Base-by-base conservation (phyloP, 192 early-diverging fungal genomes). In the Coemansia sp. region DNA sequence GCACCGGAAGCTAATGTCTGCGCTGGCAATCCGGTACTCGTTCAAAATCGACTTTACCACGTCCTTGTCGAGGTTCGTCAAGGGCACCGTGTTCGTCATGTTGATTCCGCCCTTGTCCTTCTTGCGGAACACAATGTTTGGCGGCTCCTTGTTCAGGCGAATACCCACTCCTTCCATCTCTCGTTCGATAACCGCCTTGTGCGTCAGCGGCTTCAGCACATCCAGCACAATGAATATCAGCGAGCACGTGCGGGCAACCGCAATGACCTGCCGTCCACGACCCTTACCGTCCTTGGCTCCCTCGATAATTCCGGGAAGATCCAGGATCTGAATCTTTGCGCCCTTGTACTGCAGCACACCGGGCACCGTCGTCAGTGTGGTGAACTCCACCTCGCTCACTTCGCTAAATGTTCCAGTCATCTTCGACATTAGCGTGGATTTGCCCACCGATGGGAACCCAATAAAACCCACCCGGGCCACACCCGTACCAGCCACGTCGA, bases 241-340 rank as follows among this genome's bases (percentile, higher is more conserved):
- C 22, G 94, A 96, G 73, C 95, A 97, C 0, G 97, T 99, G 52
- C 97, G 92, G 0, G 97, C 97, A 5, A 99, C 96, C 24, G 92
- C 91, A 83, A 96, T 94, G 66, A 96, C 94, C 84, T 96, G 93
- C 21, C 85, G 84, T 63, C 96, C 97, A 84, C 97, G 93, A 82
- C 97, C 97, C 81, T 97, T 97, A 67, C 97, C 97, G 78, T 99
- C 95, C 85, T 96, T 97, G 51, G 97, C 97, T 62, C 95, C 97
- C 82, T 97, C 94, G 55, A 97, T 96, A 81, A 98, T 96, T 56
- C 94, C 94, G 2, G 94, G 94, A 73, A 98, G 85, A 92, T 98
- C 97, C 37, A 98, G 88, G 75, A 98, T 94, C 85, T 98, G 97
- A 78, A 98, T 87, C 78, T 98, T 97, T 5, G 97, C 97, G 57